Base-by-base conservation (phyloP, 352 stramenopile species). In the Globisporangium orthogonon region DNA sequence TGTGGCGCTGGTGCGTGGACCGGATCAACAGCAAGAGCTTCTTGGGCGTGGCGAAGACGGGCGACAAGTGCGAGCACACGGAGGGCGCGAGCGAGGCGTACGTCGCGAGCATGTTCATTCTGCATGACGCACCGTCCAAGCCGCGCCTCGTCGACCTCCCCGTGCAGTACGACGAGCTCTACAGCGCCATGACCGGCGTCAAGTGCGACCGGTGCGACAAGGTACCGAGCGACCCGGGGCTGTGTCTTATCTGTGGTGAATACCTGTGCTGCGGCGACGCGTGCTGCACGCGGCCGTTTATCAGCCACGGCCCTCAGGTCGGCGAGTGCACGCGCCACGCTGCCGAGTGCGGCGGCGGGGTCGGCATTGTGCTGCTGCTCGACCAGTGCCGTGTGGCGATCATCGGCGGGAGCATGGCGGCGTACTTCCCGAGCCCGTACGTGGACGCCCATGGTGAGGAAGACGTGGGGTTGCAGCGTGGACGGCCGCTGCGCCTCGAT, bases 101-200 rank as follows among this genome's bases (percentile, higher is more conserved):
- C 58, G 77, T 92, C 28, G 85, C 85, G 37, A 95, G 83, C 64
- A 93, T 95, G 83, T 95, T 95, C 50, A 91, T 95, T 50, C 52
- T 95, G 23, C 83, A 85, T 28, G 83, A 95, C 54, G 56, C 76
- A 7, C 53, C 66, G n/a, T 65, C 59, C 29, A 73, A 73, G 40
- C 81, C 81, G 23, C 78, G 74, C 2, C 67, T 95, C 23, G 83
- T 95, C n/a, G 70, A 91, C 13, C 76, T 95, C 35, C 85, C 85
- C 3, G 61, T 83, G 23, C 86, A 95, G 61, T 95, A 91, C 66
- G 86, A 95, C 58, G 83, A 89, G 50, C 71, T 95, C 28, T 95
- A 95, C 66, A 88, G 78, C 43, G 65, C 78, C 45, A 76, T 93
- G 66, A 75, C 77, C 10, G 81, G 78, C 1, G 66, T 72, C 4